Evolutionary conservation across 805 yeast genomes (phyloP).

Genomic region (Aciculoconidium aculeatum): DNA sequence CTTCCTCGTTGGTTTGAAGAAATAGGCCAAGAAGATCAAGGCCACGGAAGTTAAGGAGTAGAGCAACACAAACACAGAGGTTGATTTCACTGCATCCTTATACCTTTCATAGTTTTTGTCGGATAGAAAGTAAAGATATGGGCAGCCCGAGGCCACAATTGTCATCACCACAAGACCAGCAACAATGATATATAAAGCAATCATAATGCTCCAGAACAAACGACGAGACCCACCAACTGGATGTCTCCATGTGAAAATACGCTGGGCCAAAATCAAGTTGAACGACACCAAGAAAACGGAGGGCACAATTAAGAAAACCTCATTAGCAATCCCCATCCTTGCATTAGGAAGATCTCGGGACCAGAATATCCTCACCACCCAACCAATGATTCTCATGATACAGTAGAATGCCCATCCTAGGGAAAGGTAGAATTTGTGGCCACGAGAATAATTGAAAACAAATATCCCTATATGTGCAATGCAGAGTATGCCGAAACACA

Average conservation of each 20-base stretch:
- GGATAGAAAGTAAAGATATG: constrained; percentile 51
- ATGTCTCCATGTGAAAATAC: constrained; percentile 73
- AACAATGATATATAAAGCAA: constrained; percentile 47
- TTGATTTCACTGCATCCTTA: constrained; percentile 28
- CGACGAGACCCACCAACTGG: constrained; percentile 59
- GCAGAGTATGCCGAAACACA: constrained; percentile 43
- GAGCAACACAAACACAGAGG: constrained; percentile 25
- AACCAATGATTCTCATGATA: constrained; percentile 52
- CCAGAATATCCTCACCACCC: constrained; percentile 55
- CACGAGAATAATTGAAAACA: constrained; percentile 42
- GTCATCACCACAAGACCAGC: constrained; percentile 61
- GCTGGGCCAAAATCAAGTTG: constrained; percentile 62
- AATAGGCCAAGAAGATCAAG: constrained; percentile 46
- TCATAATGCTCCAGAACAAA: constrained; percentile 47
- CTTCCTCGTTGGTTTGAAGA: constrained; percentile 47
- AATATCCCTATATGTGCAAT: constrained; percentile 46
- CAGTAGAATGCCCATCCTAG: constrained; percentile 51
- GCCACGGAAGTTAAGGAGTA: constrained; percentile 51
- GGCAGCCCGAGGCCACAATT: constrained; percentile 55
- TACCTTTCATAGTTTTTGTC: constrained; percentile 43
- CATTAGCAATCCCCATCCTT: constrained; percentile 49
- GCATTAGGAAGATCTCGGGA: constrained; percentile 42
- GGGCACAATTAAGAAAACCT: constrained; percentile 52
- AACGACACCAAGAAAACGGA: constrained; percentile 53
- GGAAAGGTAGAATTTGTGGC: constrained; percentile 55